Evolutionary conservation across 257 asterid species (phyloP).

Genomic region (Pogostemon cablin): DNA sequence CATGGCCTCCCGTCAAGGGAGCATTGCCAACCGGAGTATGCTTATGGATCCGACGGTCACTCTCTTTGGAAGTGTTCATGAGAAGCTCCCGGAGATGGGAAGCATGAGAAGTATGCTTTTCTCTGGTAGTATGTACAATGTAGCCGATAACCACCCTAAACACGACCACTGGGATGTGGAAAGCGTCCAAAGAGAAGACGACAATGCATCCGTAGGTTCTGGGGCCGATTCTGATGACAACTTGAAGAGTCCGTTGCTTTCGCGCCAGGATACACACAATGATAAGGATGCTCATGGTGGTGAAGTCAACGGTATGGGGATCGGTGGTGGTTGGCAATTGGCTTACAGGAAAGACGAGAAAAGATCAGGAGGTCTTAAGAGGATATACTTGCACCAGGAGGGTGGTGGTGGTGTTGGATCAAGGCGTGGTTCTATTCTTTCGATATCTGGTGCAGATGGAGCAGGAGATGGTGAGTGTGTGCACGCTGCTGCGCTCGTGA

Average conservation of each 20-base stretch:
- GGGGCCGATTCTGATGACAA: conserved; percentile 73
- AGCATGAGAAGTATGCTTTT: conserved; percentile 89
- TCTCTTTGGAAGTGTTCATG: conserved; percentile 91
- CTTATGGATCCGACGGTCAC: conserved; percentile 88
- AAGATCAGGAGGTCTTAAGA: conserved; percentile 62
- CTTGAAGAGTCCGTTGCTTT: conserved; percentile 79
- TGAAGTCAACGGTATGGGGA: conserved; percentile 66
- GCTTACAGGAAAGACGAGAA: conserved; percentile 87
- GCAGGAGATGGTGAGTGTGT: conserved; percentile 54
- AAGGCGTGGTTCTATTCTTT: conserved; percentile 72
- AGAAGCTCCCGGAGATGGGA: conserved; percentile 70
- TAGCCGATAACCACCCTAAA: conserved; percentile 52
- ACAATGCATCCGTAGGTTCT: conserved; percentile 50
- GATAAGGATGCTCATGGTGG: conserved; percentile 59
- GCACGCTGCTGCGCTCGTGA: conserved; percentile 93
- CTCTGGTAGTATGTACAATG: conserved; percentile 82
- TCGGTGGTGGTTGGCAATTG: conserved; percentile 98
- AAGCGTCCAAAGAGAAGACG: conserved; percentile 50
- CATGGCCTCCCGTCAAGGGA: conserved; percentile 76
- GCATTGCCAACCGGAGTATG: conserved; percentile 56
- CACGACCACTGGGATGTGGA: conserved; percentile 82
- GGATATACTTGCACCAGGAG: conserved; percentile 88
- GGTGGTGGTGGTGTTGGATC: conserved; percentile 59
- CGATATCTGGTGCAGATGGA: conserved; percentile 60
- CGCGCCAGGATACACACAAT: conserved; percentile 52